These are phyloP conservation scores for Cercophora scortea DNA, from an alignment of 495 filamentous ascomycete species.

Conservation along the genomic window DNA sequence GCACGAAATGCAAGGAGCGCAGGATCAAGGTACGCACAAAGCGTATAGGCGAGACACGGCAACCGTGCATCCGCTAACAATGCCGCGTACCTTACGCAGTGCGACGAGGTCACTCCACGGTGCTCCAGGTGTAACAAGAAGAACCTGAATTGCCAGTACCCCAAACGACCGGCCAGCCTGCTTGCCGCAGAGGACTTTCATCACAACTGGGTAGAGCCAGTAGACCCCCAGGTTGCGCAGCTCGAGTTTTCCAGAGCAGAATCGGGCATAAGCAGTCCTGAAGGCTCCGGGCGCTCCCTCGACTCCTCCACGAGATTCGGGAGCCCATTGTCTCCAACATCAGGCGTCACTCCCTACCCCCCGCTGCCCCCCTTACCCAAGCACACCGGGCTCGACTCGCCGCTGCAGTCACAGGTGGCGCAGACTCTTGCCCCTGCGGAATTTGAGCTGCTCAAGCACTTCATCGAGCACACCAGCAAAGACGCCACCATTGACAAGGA, in stretches of 20 bases:
- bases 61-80: not conserved
- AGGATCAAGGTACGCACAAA: slow-evolving; percentile 18
- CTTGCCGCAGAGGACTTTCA: not conserved
- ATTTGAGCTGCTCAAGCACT: slow-evolving; percentile 30
- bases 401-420: slow-evolving; percentile 2
- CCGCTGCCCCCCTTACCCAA: not conserved
- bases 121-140: slow-evolving; percentile 20
- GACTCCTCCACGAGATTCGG: slow-evolving; percentile 1
- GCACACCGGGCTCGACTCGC: slow-evolving; percentile 1
- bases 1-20: slow-evolving; percentile 20
- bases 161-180: not conserved
- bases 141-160: slow-evolving; percentile 18
- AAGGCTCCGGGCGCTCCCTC: slow-evolving; percentile 1
- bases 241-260: not conserved
- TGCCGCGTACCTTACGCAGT: slow-evolving; percentile 2
- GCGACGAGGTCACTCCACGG: slow-evolving; percentile 16
- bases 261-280: slow-evolving; percentile 3
- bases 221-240: slow-evolving; percentile 3
- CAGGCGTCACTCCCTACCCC: not conserved
- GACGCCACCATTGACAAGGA: slow-evolving; percentile 24
- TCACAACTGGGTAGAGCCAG: not conserved
- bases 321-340: slow-evolving; percentile 3
- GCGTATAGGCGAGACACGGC: not conserved
- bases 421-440: slow-evolving; percentile 23
- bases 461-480: slow-evolving; percentile 34